Evolutionary conservation across 2,329 filamentous ascomycete species (phyloP).

Genomic region (Lachnellula cervina): DNA sequence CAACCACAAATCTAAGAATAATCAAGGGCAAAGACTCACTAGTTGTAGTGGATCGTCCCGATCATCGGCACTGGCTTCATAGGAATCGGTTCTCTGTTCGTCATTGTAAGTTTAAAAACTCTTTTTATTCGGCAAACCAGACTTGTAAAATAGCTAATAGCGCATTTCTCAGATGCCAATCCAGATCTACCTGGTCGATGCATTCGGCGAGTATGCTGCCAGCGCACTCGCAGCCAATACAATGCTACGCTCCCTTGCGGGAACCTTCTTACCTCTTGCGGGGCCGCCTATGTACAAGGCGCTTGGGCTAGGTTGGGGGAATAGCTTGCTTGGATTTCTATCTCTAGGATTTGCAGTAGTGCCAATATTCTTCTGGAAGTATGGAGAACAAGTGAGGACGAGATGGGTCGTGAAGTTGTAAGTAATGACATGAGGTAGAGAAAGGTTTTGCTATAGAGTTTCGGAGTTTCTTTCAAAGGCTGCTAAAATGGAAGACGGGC

Average conservation of each 20-base stretch:
- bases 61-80: constrained; percentile 38
- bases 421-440: not conserved
- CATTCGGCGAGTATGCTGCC: constrained; percentile 32
- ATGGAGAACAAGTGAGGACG: constrained; percentile 30
- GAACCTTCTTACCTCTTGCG: constrained; percentile 29
- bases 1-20: not conserved
- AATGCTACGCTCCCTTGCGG: constrained; percentile 26
- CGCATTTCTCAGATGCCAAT: constrained; percentile 21
- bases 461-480: not conserved
- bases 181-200: constrained; percentile 36
- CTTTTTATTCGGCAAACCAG: no score
- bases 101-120: not conserved
- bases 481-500: no score
- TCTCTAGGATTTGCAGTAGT: constrained; percentile 19
- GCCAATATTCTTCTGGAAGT: constrained; percentile 7
- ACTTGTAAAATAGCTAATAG: not conserved
- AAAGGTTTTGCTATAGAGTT: not conserved
- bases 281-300: constrained; percentile 23
- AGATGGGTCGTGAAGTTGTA: not conserved
- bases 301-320: constrained; percentile 32
- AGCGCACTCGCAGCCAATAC: constrained; percentile 32
- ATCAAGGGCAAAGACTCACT: not conserved
- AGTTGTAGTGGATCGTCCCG: constrained; percentile 36
- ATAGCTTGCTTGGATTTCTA: constrained; percentile 30
- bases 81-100: constrained; percentile 27